These are phyloP conservation scores for Oenanthe javanica DNA, from an alignment of 140 eudicot genomes.

Conservation along the genomic window DNA sequence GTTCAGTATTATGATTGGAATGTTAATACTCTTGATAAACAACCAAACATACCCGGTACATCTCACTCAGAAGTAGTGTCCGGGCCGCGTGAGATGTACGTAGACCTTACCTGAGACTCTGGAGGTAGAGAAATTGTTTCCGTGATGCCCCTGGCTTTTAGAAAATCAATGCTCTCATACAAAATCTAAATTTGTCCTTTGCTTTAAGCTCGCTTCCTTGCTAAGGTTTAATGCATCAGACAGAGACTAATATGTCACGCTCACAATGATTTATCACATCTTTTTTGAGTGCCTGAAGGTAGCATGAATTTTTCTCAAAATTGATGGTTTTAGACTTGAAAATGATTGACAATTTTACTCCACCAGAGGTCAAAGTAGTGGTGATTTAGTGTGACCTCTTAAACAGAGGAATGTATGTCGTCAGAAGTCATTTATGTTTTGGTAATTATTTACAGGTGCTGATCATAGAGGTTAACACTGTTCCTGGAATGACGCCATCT, in stretches of 20 bases:
- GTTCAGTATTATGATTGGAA: background rate
- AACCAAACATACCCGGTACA: background rate
- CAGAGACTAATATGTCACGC: background rate
- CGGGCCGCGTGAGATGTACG: background rate
- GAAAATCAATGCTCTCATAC: background rate
- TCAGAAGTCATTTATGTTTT: background rate
- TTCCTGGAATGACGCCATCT: conserved; percentile 96
- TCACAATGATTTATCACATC: background rate
- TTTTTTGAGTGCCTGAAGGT: background rate
- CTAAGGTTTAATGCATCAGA: background rate
- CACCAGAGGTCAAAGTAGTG: background rate
- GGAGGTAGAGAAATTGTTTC: background rate
- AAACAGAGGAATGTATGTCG: background rate
- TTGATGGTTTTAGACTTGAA: background rate
- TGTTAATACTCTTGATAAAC: background rate
- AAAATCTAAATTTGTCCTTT: background rate
- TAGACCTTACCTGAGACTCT: background rate
- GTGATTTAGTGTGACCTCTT: background rate
- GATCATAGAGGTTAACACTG: conserved; percentile 86
- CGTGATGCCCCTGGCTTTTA: background rate
- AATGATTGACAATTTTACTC: background rate
- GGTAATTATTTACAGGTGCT: conserved; percentile 44
- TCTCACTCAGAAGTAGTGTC: background rate
- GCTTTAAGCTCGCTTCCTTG: background rate
- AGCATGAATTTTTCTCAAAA: background rate